These are phyloP conservation scores for Carallia pectinifolia DNA, from an alignment of 345 rosid genomes.

Conservation along the genomic window DNA sequence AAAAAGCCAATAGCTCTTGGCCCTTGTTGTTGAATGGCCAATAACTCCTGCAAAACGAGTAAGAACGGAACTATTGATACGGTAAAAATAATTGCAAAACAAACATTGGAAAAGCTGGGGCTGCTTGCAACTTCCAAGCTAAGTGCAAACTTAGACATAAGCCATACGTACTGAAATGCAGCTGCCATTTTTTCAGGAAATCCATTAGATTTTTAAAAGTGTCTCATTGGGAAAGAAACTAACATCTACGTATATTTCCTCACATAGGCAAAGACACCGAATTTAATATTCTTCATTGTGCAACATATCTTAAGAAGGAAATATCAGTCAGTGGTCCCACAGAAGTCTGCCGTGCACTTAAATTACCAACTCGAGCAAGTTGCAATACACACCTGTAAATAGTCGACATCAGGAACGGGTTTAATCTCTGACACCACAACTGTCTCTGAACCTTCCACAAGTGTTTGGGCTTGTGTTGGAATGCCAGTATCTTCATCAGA, in stretches of 20 bases:
- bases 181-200: too few species aligned
- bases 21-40: slow-evolving; percentile 99
- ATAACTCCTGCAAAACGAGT: slow-evolving; percentile 64
- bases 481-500: slow-evolving; percentile 67
- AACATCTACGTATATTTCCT: too few species aligned
- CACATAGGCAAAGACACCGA: too few species aligned
- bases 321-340: too few species aligned
- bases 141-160: too few species aligned
- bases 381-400: slow-evolving; percentile 62
- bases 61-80: background rate
- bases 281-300: too few species aligned
- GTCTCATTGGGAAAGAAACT: too few species aligned
- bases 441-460: slow-evolving; percentile 77
- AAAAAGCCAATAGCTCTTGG: slow-evolving; percentile 96
- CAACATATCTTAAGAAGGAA: too few species aligned
- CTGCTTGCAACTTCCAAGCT: too few species aligned
- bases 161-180: too few species aligned
- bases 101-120: background rate
- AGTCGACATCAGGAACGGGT: slow-evolving; percentile 82
- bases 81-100: background rate
- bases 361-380: slow-evolving; percentile 3
- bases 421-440: slow-evolving; percentile 61
- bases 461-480: slow-evolving; percentile 71
- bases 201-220: too few species aligned
- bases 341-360: background rate